Conservation (phyloP, 257 asterid species). For the Nicotiana sylvestris region DNA sequence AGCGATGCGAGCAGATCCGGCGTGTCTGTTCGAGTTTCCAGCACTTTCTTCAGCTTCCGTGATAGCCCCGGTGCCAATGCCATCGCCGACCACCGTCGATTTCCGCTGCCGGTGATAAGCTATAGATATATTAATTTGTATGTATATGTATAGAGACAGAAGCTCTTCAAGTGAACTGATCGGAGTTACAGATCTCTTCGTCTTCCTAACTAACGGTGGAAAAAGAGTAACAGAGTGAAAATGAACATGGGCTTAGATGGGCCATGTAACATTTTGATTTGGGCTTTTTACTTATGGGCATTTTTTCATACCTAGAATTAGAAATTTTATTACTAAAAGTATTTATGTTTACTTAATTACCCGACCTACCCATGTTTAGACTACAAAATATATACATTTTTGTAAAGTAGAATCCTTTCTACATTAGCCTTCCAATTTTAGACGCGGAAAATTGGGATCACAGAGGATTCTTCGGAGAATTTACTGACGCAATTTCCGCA, state of each 20-base stretch:
- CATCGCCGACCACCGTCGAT: conserved; percentile 34
- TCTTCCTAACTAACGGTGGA: background rate
- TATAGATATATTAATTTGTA: background rate
- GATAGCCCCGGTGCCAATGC: conserved; percentile 99
- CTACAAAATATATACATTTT: too few relatives aligned
- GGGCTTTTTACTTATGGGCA: background rate
- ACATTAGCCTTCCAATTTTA: too few relatives aligned
- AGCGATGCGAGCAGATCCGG: conserved; percentile 89
- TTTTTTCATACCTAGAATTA: too few relatives aligned
- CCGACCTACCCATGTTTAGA: too few relatives aligned
- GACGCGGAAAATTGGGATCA: too few relatives aligned
- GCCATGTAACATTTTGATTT: background rate
- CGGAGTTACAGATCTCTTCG: background rate
- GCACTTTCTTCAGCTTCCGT: conserved; percentile 96
- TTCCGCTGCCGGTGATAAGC: background rate
- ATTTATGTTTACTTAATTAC: too few relatives aligned
- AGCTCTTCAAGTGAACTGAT: conserved; percentile 1
- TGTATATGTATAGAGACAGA: background rate
- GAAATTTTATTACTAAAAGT: too few relatives aligned
- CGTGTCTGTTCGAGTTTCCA: conserved; percentile 87
- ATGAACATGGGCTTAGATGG: background rate
- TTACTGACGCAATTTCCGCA: too few relatives aligned
- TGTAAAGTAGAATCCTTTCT: too few relatives aligned
- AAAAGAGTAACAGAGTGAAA: background rate
- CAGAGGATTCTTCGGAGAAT: too few relatives aligned